These are phyloP conservation scores for Eucalyptus urophylla DNA, from an alignment of 345 rosid genomes.

Conservation along the genomic window DNA sequence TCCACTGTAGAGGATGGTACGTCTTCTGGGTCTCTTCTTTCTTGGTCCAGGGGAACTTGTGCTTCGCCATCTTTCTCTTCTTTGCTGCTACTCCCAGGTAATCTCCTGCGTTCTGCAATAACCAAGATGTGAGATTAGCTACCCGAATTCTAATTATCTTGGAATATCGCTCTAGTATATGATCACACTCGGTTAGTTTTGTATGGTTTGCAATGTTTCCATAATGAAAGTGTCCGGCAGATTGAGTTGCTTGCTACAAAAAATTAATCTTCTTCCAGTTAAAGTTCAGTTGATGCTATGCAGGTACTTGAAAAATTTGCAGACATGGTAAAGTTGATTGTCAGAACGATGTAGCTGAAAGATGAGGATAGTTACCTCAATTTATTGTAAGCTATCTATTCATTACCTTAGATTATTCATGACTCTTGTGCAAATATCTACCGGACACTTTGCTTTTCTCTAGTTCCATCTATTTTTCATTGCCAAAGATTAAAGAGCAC, in stretches of 20 bases:
- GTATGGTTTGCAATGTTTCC: background rate
- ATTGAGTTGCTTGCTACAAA: background rate
- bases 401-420: too few species aligned
- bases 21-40: slow-evolving; percentile 10
- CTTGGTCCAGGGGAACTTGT: slow-evolving; percentile 48
- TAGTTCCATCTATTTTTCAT: background rate
- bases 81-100: slow-evolving; percentile 37
- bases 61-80: slow-evolving; percentile 49
- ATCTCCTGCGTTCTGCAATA: slow-evolving; percentile 27
- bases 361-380: background rate
- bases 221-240: background rate
- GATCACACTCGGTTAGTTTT: background rate
- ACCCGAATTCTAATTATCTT: background rate
- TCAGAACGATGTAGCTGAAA: background rate
- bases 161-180: background rate
- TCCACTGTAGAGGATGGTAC: slow-evolving; percentile 29
- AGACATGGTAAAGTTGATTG: background rate
- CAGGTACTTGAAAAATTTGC: background rate
- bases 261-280: background rate
- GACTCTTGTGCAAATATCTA: background rate
- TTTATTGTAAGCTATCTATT: background rate
- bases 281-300: background rate
- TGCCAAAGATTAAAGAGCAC: background rate
- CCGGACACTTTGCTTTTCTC: background rate
- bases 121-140: background rate